Evolutionary conservation across 2,329 filamentous ascomycete species (phyloP).

Genomic region (Tolypocladium ophioglossoides): DNA sequence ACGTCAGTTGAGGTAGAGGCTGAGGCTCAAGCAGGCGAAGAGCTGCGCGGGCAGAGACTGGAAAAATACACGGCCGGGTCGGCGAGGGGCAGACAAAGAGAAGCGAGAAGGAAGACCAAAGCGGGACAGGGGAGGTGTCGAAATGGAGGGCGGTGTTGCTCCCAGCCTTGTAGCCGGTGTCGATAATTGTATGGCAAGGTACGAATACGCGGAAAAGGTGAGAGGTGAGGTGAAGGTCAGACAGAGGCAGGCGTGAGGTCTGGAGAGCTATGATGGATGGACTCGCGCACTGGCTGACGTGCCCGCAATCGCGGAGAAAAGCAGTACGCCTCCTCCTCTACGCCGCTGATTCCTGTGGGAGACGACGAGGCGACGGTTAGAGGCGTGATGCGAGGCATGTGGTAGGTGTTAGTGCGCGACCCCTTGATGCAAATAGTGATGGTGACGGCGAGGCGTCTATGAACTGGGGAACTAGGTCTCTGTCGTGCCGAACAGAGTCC

Average conservation of each 20-base stretch:
- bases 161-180: background rate
- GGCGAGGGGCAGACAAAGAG: background rate
- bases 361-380: background rate
- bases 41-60: background rate
- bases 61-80: background rate
- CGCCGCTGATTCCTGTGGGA: background rate
- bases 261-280: background rate
- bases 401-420: background rate
- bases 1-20: background rate
- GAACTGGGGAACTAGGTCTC: background rate
- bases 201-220: background rate
- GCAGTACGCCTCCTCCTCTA: background rate
- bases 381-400: background rate
- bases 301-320: slow-evolving; percentile 5
- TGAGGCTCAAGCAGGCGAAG: background rate
- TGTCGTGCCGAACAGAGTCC: background rate
- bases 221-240: background rate
- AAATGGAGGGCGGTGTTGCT: background rate
- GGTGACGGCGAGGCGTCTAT: background rate
- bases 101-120: background rate
- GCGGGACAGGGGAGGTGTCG: too few species aligned
- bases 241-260: background rate
- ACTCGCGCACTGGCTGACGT: background rate
- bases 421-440: background rate
- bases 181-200: background rate